A percentile compares a stretch with the other conserved stretches of the same genome.
These are phyloP conservation scores for Fusarium sp. DNA, from an alignment of 2,329 filamentous ascomycete species.

Conservation along the genomic window DNA sequence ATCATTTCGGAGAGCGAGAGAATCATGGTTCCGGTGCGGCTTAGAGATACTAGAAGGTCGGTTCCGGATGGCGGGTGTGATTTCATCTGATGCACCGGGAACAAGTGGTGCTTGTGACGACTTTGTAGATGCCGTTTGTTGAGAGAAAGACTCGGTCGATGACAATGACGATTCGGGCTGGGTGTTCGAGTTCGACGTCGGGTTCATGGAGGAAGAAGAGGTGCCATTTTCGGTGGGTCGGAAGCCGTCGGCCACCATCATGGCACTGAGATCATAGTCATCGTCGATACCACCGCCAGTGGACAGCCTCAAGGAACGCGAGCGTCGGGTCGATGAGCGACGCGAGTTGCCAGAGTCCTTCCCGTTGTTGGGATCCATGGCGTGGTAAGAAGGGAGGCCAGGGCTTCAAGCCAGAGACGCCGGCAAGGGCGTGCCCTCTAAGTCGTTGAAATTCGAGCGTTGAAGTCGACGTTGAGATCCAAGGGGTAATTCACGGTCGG, in stretches of 20 bases:
- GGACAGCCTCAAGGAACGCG: slow-evolving; percentile 56
- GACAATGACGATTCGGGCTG: slow-evolving; percentile 14
- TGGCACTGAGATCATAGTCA: slow-evolving; percentile 62
- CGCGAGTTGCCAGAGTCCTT: slow-evolving; percentile 55
- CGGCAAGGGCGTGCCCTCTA: slow-evolving; percentile 41
- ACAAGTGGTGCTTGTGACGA: slow-evolving; percentile 18
- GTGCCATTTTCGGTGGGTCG: slow-evolving; percentile 50
- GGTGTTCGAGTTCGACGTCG: slow-evolving; percentile 39
- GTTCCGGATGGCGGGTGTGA: slow-evolving; percentile 37
- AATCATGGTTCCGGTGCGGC: slow-evolving; percentile 59
- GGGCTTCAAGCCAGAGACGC: slow-evolving; percentile 42
- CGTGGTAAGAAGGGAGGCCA: slow-evolving; percentile 34
- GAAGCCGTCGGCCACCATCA: slow-evolving; percentile 65
- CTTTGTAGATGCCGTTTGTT: slow-evolving; percentile 10
- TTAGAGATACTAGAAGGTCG: slow-evolving; percentile 69
- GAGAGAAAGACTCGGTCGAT: slow-evolving; percentile 28
- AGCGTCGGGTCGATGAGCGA: slow-evolving; percentile 56
- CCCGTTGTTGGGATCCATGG: slow-evolving; percentile 56
- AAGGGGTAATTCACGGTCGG: slow-evolving; percentile 25
- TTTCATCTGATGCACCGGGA: slow-evolving; percentile 35
- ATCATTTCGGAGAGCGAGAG: slow-evolving; percentile 64
- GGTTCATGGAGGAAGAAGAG: slow-evolving; percentile 3
- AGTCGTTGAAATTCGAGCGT: slow-evolving; percentile 32
- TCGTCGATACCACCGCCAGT: slow-evolving; percentile 49
- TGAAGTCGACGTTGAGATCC: slow-evolving; percentile 25